Base-by-base conservation (phyloP, 352 stramenopile genomes). In the Pelagophyceae sp. region DNA sequence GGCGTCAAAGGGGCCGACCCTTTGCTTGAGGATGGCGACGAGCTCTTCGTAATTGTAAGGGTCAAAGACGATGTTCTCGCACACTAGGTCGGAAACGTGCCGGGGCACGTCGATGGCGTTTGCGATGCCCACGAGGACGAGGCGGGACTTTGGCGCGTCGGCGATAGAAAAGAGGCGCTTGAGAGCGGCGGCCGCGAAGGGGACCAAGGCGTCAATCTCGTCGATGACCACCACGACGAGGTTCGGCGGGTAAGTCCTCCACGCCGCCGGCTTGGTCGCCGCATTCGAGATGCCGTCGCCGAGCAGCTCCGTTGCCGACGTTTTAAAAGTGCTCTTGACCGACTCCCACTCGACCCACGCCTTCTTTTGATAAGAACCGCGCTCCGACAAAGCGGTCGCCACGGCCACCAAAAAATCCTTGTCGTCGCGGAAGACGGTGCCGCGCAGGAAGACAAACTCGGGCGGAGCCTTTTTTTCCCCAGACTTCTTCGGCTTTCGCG, bases 201-300 rank as follows among this genome's bases (percentile, higher is more conserved):
- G 11, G 6, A 72, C 29, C 3, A 72, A 27, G 19, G 63, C 37
- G 35, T 72, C 63, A 27, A 72, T 72, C 63, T 72, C 63, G 63
- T 72, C 63, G 63, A 72, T 32, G 35, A 72, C 63, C 6, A 72
- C 31, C 3, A 38, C n/a, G n/a, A n/a, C n/a, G n/a, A n/a, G n/a
- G n/a, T n/a, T n/a, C n/a, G n/a, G n/a, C n/a, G n/a, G n/a, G n/a
- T n/a, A n/a, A n/a, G n/a, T n/a, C n/a, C n/a, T n/a, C n/a, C n/a
- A n/a, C n/a, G n/a, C n/a, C n/a, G n/a, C n/a, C n/a, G n/a, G n/a
- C n/a, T n/a, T n/a, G n/a, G n/a, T n/a, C n/a, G n/a, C n/a, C n/a
- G n/a, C n/a, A n/a, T n/a, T n/a, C n/a, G n/a, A n/a, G n/a, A n/a
- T n/a, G n/a, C n/a, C n/a, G n/a, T n/a, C n/a, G n/a, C n/a, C n/a